phyloP scores from a whole-genome alignment of 208 protist species.

The Jaenimonas drosophilae region DNA sequence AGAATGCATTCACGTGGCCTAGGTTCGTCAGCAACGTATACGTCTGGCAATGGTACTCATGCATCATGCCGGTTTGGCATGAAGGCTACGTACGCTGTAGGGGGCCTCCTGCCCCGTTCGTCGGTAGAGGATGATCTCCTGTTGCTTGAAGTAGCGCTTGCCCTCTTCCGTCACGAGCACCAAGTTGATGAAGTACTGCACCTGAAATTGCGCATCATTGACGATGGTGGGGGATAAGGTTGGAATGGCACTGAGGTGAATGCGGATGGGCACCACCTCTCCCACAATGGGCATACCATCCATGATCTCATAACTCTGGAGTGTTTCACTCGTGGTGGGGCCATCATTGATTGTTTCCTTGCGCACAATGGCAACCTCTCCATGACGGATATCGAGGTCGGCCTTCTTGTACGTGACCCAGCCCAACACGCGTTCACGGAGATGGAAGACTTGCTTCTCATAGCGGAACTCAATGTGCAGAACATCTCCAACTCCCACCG shows the following conservation, averaged over 20 bases:
- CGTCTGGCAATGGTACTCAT: too few relatives aligned
- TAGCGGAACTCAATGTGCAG: slow-evolving; percentile 91
- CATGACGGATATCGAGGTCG: slow-evolving; percentile 60
- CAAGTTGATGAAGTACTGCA: slow-evolving; percentile 84
- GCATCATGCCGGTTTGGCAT: too few relatives aligned
- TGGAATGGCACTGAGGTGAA: slow-evolving; percentile 72
- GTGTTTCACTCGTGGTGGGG: slow-evolving; percentile 50
- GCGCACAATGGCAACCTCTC: slow-evolving; percentile 69
- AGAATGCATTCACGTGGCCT: too few relatives aligned
- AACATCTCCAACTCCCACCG: slow-evolving; percentile 76
- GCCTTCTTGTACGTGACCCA: slow-evolving; percentile 73
- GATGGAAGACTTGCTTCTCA: slow-evolving; percentile 71
- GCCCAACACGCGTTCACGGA: slow-evolving; percentile 65
- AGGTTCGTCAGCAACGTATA: too few relatives aligned
- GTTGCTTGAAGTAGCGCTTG: slow-evolving; percentile 87
- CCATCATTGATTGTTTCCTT: slow-evolving; percentile 58
- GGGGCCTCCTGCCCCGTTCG: slow-evolving; percentile 47
- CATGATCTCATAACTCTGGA: slow-evolving; percentile 90
- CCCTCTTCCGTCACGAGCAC: slow-evolving; percentile 67
- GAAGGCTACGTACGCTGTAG: too few relatives aligned
- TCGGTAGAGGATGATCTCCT: slow-evolving; percentile 81
- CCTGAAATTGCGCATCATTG: slow-evolving; percentile 42
- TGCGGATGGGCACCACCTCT: slow-evolving; percentile 85
- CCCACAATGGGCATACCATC: slow-evolving; percentile 84
- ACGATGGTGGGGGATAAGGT: slow-evolving; percentile 75